phyloP scores from a whole-genome alignment of 2,329 filamentous ascomycete genomes.

The Xylaria sp. region DNA sequence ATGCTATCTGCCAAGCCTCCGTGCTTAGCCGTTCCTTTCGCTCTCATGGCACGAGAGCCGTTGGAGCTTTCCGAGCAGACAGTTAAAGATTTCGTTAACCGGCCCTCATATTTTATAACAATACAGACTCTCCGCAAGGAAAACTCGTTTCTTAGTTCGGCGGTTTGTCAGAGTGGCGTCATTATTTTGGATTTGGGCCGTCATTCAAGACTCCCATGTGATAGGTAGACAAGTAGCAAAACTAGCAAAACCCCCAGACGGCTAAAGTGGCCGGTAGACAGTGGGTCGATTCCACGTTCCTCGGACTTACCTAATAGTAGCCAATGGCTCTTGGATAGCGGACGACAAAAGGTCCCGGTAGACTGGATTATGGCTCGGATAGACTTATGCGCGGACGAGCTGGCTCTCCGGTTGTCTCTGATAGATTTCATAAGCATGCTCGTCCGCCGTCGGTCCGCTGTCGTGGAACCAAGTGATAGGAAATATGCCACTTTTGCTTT shows the following conservation, averaged over 20 bases:
- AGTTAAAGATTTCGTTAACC: too few species aligned
- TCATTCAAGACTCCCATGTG: background rate
- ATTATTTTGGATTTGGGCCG: background rate
- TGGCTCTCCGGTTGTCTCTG: background rate
- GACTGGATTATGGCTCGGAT: background rate
- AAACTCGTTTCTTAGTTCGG: background rate
- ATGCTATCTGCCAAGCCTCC: background rate
- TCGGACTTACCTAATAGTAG: background rate
- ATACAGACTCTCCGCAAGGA: background rate
- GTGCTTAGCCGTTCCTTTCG: background rate
- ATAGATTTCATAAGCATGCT: background rate
- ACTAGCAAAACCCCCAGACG: too few species aligned
- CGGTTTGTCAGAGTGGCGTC: background rate
- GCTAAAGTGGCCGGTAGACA: slow-evolving; percentile 22
- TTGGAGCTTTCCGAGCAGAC: background rate
- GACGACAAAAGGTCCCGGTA: background rate
- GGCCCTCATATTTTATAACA: too few species aligned
- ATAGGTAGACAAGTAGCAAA: background rate
- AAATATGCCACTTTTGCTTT: too few species aligned
- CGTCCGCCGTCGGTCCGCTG: too few species aligned
- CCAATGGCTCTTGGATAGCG: background rate
- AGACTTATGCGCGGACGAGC: background rate
- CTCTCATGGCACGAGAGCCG: background rate
- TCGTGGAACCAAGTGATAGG: too few species aligned
- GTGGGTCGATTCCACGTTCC: background rate